Conservation (phyloP, 2,329 filamentous ascomycete species). For the Juglanconis sp. region DNA sequence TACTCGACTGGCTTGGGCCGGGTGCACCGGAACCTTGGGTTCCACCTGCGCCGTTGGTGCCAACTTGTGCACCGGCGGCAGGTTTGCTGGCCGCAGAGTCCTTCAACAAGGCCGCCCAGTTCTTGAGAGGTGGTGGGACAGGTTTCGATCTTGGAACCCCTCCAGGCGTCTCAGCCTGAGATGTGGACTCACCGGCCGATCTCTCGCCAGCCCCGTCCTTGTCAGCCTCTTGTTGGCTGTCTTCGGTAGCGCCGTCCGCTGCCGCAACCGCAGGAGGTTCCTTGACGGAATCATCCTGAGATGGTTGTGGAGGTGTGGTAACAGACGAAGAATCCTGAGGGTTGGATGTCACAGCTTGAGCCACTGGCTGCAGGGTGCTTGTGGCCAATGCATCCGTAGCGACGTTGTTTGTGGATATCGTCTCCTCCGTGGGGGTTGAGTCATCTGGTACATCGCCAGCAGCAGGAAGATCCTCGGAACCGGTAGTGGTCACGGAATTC, state of each 20-base stretch:
- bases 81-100: slow-evolving; percentile 20
- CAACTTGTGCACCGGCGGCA: slow-evolving; percentile 19
- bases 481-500: background rate
- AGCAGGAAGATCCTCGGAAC: background rate
- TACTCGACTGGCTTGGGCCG: slow-evolving; percentile 42
- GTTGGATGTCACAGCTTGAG: background rate
- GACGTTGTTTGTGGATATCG: slow-evolving; percentile 4
- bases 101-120: slow-evolving; percentile 15
- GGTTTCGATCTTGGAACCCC: slow-evolving; percentile 22
- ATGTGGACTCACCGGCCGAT: slow-evolving; percentile 16
- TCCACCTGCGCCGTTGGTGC: slow-evolving; percentile 25
- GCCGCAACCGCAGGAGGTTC: slow-evolving; percentile 39
- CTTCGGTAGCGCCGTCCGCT: slow-evolving; percentile 28
- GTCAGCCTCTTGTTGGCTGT: slow-evolving; percentile 21
- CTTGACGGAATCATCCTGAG: slow-evolving; percentile 31
- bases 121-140: slow-evolving; percentile 23
- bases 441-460: slow-evolving; percentile 2
- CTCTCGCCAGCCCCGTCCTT: slow-evolving; percentile 22
- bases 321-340: slow-evolving; percentile 2
- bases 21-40: slow-evolving; percentile 23
- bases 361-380: slow-evolving; percentile 9
- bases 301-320: slow-evolving; percentile 25
- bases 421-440: slow-evolving; percentile 7
- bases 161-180: background rate
- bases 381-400: slow-evolving; percentile 7